phyloP scores from a whole-genome alignment of 2,329 filamentous ascomycete genomes.

The Arthrobotrys entomopaga region DNA sequence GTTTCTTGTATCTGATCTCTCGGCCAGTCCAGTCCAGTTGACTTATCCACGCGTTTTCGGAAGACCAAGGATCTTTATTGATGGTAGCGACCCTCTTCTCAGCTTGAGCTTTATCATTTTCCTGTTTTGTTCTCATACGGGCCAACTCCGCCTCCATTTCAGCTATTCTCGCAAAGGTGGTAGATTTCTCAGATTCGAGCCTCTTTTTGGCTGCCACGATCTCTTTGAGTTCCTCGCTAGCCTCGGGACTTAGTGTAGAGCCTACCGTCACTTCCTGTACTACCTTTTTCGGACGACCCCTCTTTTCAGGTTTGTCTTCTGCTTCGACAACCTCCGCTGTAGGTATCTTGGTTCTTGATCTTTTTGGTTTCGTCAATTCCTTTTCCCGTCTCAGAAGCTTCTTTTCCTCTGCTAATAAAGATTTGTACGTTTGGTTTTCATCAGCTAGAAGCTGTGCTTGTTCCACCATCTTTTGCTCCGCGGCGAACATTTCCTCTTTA shows the following conservation, averaged over 20 bases:
- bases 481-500: conserved; percentile 1
- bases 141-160: background rate
- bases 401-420: conserved; percentile 27
- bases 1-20: conserved; percentile 87
- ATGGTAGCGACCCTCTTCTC: conserved; percentile 66
- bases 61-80: conserved; percentile 72
- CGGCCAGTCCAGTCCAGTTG: conserved; percentile 97
- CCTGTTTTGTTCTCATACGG: background rate
- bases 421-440: conserved; percentile 3
- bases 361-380: background rate
- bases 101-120: background rate
- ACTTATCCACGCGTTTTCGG: conserved; percentile 72
- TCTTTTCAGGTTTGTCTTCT: conserved; percentile 4
- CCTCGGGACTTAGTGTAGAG: background rate
- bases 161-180: background rate
- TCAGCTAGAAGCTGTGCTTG: conserved; percentile 7
- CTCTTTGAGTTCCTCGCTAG: conserved; percentile 1
- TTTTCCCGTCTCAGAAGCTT: conserved; percentile 6
- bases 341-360: background rate
- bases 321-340: background rate
- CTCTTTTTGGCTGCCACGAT: background rate
- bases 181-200: background rate
- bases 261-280: background rate
- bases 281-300: conserved; percentile 1
- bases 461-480: conserved; percentile 1